Evolutionary conservation across 2,329 filamentous ascomycete genomes (phyloP).

Genomic region (Sporothrix inflata): DNA sequence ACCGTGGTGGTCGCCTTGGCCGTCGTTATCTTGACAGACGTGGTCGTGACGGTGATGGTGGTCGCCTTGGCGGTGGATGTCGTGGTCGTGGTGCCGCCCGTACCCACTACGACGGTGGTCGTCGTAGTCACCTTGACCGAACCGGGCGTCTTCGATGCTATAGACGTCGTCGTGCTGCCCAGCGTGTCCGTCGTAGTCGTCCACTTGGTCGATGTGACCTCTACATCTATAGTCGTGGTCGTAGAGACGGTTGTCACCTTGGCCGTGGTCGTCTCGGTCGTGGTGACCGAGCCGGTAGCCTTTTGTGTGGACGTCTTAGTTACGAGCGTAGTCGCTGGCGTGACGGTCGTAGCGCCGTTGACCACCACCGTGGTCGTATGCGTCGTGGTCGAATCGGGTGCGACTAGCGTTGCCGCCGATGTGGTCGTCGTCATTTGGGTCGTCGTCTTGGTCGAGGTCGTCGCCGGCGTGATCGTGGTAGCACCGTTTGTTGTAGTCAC

Average conservation of each 20-base stretch:
- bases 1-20: not conserved
- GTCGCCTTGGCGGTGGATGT: too few relatives aligned
- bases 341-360: not conserved
- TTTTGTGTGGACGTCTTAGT: not conserved
- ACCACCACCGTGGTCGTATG: not conserved
- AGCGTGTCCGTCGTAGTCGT: not conserved
- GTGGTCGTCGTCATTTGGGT: constrained; percentile 10
- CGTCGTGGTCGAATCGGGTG: not conserved
- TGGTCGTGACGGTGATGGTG: not conserved
- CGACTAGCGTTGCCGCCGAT: not conserved
- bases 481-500: not conserved
- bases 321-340: not conserved
- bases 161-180: constrained; percentile 12
- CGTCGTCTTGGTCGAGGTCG: not conserved
- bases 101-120: not conserved
- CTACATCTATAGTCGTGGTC: not conserved
- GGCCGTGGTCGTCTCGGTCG: not conserved
- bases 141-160: not conserved
- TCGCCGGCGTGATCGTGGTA: not conserved
- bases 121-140: not conserved
- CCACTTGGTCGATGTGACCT: not conserved
- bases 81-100: not conserved
- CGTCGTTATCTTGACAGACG: not conserved
- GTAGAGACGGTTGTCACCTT: not conserved
- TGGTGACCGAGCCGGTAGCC: not conserved